phyloP scores from a whole-genome alignment of 2,329 filamentous ascomycete species.

The Blastomyces percursus region DNA sequence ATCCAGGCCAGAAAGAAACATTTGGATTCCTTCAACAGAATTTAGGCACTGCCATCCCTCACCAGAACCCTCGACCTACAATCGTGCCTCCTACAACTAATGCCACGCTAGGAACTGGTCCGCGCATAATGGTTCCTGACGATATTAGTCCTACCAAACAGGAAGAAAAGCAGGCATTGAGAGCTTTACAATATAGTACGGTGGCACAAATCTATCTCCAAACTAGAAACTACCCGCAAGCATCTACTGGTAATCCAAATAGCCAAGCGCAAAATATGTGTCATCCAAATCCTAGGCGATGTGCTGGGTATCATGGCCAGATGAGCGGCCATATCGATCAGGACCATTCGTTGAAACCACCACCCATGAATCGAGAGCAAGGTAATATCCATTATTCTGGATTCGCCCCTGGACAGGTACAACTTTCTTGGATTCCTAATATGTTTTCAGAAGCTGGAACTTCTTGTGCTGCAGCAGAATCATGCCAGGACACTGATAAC shows the following conservation, averaged over 20 bases:
- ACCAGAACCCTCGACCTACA: not conserved
- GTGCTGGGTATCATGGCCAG: not conserved
- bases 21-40: not conserved
- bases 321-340: not conserved
- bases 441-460: not conserved
- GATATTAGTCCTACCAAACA: slow-evolving; percentile 15
- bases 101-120: slow-evolving; percentile 5
- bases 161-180: slow-evolving; percentile 11
- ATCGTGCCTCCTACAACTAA: not conserved
- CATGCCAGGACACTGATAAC: not conserved
- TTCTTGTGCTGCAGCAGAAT: not conserved
- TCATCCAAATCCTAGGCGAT: not conserved
- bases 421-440: not conserved
- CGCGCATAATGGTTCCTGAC: slow-evolving; percentile 11
- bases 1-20: not conserved
- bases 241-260: not conserved
- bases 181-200: slow-evolving; percentile 3
- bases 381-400: not conserved
- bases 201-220: not conserved
- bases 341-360: not conserved
- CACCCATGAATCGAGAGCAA: not conserved
- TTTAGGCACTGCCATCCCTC: not conserved
- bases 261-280: not conserved
- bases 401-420: not conserved
- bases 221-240: not conserved